A percentile compares a stretch with the other conserved stretches of the same genome.
Conservation (phyloP, 2,329 filamentous ascomycete species). For the Gyromitra esculenta region DNA sequence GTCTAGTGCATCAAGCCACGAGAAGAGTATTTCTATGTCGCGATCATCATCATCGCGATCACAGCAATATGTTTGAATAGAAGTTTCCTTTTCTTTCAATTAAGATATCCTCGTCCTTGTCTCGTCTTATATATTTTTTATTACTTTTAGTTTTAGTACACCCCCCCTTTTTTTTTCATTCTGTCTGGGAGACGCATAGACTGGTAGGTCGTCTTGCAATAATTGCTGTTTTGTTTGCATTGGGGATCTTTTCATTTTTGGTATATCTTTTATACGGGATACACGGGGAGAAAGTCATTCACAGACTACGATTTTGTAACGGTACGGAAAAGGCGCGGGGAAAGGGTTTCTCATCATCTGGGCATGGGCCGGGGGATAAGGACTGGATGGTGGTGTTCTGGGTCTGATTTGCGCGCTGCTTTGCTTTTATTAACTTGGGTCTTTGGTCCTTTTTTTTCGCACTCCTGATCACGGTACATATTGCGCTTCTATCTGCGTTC, state of each 20-base stretch:
- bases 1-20: slow-evolving; percentile 39
- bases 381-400: slow-evolving; percentile 39
- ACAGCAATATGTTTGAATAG: slow-evolving; percentile 37
- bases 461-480: slow-evolving; percentile 44
- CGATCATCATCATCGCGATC: slow-evolving; percentile 48
- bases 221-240: slow-evolving; percentile 29
- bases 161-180: slow-evolving; percentile 23
- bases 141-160: slow-evolving; percentile 38
- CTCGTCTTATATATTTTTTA: slow-evolving; percentile 29
- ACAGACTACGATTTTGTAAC: slow-evolving; percentile 46
- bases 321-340: slow-evolving; percentile 33
- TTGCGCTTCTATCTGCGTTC: slow-evolving; percentile 43
- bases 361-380: slow-evolving; percentile 20
- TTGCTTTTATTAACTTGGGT: slow-evolving; percentile 7
- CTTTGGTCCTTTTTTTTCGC: slow-evolving; percentile 31
- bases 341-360: slow-evolving; percentile 23
- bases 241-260: slow-evolving; percentile 28
- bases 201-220: slow-evolving; percentile 28
- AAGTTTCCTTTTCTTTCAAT: slow-evolving; percentile 15
- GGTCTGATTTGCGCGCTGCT: slow-evolving; percentile 34
- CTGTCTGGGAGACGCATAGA: slow-evolving; percentile 34
- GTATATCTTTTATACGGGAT: slow-evolving; percentile 43
- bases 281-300: slow-evolving; percentile 29
- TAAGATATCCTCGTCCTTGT: slow-evolving; percentile 22
- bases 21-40: slow-evolving; percentile 46